Evolutionary conservation across 345 rosid species (phyloP), one percentile per base, ranked within the genome.

Genomic region (Camelina sativa): DNA sequence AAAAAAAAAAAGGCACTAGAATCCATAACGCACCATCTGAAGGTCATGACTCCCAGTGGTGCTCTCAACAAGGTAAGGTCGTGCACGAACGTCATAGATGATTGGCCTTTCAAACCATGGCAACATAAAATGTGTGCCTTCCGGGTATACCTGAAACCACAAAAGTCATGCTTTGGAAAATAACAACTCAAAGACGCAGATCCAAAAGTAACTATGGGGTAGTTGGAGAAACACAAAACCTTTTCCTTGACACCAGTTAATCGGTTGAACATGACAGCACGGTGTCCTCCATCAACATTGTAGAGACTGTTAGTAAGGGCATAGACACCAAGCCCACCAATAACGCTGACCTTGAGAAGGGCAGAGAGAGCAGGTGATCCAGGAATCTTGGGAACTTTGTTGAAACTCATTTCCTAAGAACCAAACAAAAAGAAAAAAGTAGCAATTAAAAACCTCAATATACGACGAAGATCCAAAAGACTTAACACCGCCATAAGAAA

Each of bases 11-110:
- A 5, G 4, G 72, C 13, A 47, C 2, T 56, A 44, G 57, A 40
- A 38, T n/a, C 11, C 25, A 41, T 8, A 59, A 76, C 50, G 43
- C 82, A 92, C 97, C 96, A 86, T 92, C 84, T 92, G 99, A 53
- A 95, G 99, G 76, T 95, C 99, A 60, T 89, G 97, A 70, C 97
- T 95, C 30, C 99, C 99, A 3, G 97, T 88, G 46, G 91, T 87
- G 79, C 97, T 92, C 85, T 95, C 97, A 1, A 92, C 95, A 11
- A 86, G 78, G 59, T 92, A 87, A 65, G 99, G 97, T 76, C 97
- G 86, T 22, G 99, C 97, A 68, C 97, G 92, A 12, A 94, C 92
- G 73, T 95, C 99, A 58, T 92, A 95, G 76, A 95, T 94, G 50
- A 88, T 69, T 19, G 97, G 95, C 82, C 96, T 85, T 77, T 94